A percentile compares a stretch with the other conserved stretches of the same genome.
phyloP scores from a whole-genome alignment of 495 filamentous ascomycete species.

The Tuber calosporum region DNA sequence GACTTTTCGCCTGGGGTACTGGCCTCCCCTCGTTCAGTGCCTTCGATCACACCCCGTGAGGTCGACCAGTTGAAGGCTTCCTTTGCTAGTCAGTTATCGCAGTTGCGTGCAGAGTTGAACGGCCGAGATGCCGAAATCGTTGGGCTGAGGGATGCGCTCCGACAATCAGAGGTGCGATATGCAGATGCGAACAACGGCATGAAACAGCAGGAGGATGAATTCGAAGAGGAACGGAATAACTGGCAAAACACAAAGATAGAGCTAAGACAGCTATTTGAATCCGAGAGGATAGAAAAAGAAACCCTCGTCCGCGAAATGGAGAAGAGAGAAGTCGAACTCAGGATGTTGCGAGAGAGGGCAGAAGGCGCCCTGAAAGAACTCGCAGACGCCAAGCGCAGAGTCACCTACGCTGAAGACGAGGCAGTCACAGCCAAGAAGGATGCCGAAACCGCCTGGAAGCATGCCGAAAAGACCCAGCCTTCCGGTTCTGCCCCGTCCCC shows the following conservation, averaged over 20 bases:
- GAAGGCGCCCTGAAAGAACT: slow-evolving; percentile 24
- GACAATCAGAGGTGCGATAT: slow-evolving; percentile 61
- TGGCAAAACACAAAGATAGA: slow-evolving; percentile 80
- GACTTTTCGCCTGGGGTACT: slow-evolving; percentile 89
- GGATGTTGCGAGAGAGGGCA: slow-evolving; percentile 20
- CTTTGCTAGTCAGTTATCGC: slow-evolving; percentile 83
- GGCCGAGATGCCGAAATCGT: slow-evolving; percentile 85
- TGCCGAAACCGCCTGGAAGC: slow-evolving; percentile 40
- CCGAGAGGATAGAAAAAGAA: slow-evolving; percentile 72
- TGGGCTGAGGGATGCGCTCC: slow-evolving; percentile 74
- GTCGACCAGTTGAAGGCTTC: slow-evolving; percentile 82
- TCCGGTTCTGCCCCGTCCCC: slow-evolving; percentile 14
- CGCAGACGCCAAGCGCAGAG: slow-evolving; percentile 20
- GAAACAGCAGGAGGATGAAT: slow-evolving; percentile 53
- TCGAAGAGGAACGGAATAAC: slow-evolving; percentile 68
- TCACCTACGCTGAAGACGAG: slow-evolving; percentile 24
- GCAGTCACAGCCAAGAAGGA: slow-evolving; percentile 34
- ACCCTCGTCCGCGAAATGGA: slow-evolving; percentile 73
- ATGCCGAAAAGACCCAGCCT: slow-evolving; percentile 7
- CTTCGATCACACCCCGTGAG: slow-evolving; percentile 83
- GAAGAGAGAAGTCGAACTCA: slow-evolving; percentile 57
- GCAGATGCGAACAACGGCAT: slow-evolving; percentile 28
- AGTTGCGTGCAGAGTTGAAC: slow-evolving; percentile 75
- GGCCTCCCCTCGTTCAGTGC: slow-evolving; percentile 84
- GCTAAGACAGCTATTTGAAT: slow-evolving; percentile 55